Percentiles rank a stretch among this genome's conserved stretches.
Conservation (phyloP, 2,329 filamentous ascomycete genomes). For the Cladosporium cucumerinum region DNA sequence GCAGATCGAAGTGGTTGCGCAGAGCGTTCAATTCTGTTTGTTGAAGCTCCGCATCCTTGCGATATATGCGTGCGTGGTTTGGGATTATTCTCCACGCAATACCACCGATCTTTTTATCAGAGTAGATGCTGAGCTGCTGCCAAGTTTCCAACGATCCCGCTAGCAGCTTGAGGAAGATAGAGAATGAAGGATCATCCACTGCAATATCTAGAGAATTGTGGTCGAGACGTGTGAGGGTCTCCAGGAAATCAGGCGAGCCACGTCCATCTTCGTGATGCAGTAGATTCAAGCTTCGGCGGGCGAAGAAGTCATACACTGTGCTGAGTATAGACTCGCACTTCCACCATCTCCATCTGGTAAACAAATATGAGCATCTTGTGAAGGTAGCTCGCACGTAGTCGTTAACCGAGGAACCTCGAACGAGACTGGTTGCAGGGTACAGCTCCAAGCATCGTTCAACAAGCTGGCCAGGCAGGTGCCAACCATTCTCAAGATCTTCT, state of each 20-base stretch:
- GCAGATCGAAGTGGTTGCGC: slow-evolving; percentile 60
- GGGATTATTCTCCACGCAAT: slow-evolving; percentile 57
- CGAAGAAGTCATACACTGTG: slow-evolving; percentile 59
- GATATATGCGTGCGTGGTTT: slow-evolving; percentile 59
- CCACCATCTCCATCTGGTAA: slow-evolving; percentile 56
- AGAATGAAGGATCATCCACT: slow-evolving; percentile 53
- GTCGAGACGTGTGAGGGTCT: slow-evolving; percentile 37
- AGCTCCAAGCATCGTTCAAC: slow-evolving; percentile 47
- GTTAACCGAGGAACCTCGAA: slow-evolving; percentile 48
- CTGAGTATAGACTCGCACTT: slow-evolving; percentile 54
- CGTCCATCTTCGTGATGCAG: slow-evolving; percentile 50
- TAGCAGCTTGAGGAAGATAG: slow-evolving; percentile 58
- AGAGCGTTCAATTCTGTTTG: slow-evolving; percentile 55
- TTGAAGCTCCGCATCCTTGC: slow-evolving; percentile 54
- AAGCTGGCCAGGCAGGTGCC: slow-evolving; percentile 47
- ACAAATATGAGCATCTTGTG: slow-evolving; percentile 51
- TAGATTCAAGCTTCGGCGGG: slow-evolving; percentile 50
- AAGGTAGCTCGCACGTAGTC: slow-evolving; percentile 53
- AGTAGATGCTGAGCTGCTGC: slow-evolving; percentile 39
- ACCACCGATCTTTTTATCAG: slow-evolving; percentile 54
- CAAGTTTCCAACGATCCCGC: slow-evolving; percentile 50
- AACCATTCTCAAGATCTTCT: slow-evolving; percentile 43
- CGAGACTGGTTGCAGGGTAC: slow-evolving; percentile 43
- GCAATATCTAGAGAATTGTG: slow-evolving; percentile 43
- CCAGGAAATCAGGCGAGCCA: slow-evolving; percentile 54